Evolutionary conservation across 306 rosid species (phyloP), one percentile per base, ranked within the genome.

Genomic region (Fagus sylvatica): DNA sequence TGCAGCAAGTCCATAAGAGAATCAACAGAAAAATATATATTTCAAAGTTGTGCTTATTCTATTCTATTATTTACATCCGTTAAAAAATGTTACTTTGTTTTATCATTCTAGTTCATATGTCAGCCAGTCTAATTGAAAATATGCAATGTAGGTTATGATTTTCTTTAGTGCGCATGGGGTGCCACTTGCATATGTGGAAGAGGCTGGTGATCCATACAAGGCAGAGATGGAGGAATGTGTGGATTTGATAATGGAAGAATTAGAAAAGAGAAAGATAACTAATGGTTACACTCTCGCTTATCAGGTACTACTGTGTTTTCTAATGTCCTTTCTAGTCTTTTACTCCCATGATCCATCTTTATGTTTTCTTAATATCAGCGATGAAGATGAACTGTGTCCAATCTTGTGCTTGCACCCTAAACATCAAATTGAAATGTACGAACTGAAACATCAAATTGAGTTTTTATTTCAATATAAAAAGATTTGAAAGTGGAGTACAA

Each of bases 201-300:
- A 91, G 85, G 98, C 98, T 36, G 98, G 98, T 64, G 98, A 94
- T 85, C 98, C 98, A 49, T 94, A 94, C 86, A 94, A 94, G 85
- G 93, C 97, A 61, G 98, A 94, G 88, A 94, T 94, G 98, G 98
- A 94, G 86, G 98, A 94, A 86, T 91, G 97, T 55, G 89, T 94
- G 75, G 97, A 91, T 78, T 83, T 94, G 84, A 91, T 94, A 68
- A 94, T 94, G 94, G 97, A 91, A 75, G 98, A 94, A 73, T 88
- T 94, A 74, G 98, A 89, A 84, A 90, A 82, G 82, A 85, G 98
- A 84, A 89, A 79, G 68, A 85, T 94, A 74, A 78, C 72, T 53
- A 94, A 90, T 94, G 77, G 90, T 32, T 90, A 79, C 83, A 94
- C 98, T 36, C 97, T 94, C 72, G 98, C 98, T 70, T 94, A 91